phyloP scores from a whole-genome alignment of 169 alveolate species.

The Plasmodium billcollinsi region DNA sequence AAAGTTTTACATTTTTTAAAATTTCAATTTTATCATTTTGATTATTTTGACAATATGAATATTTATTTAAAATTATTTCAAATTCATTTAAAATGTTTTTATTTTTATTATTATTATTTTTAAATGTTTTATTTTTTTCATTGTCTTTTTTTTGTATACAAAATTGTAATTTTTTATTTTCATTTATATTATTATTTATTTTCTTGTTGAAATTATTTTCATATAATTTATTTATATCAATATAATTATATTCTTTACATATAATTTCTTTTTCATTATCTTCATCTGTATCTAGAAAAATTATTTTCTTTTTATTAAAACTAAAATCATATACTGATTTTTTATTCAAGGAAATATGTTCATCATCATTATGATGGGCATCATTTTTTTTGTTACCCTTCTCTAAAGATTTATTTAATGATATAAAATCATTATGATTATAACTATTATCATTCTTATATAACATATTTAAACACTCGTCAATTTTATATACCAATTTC shows the following conservation, averaged over 20 bases:
- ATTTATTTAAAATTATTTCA: slow-evolving; percentile 72
- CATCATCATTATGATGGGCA: background rate
- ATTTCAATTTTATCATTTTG: slow-evolving; percentile 39
- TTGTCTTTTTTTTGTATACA: background rate
- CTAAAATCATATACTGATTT: slow-evolving; percentile 29
- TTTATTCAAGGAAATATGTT: background rate
- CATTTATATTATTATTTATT: background rate
- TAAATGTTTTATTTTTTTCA: background rate
- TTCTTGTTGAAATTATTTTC: background rate
- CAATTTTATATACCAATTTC: background rate
- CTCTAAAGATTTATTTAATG: too few relatives aligned
- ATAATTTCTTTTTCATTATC: slow-evolving; percentile 51
- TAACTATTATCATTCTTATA: background rate
- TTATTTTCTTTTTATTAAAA: slow-evolving; percentile 36
- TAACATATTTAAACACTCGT: background rate
- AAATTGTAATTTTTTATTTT: background rate
- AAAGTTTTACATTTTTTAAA: slow-evolving; percentile 29
- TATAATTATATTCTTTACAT: slow-evolving; percentile 50
- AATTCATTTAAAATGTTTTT: slow-evolving; percentile 30
- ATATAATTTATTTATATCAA: slow-evolving; percentile 29
- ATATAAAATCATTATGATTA: too few relatives aligned
- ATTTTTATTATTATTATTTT: background rate
- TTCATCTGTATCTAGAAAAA: slow-evolving; percentile 59
- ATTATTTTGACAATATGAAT: slow-evolving; percentile 55
- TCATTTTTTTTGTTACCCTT: background rate